Evolutionary conservation across 192 early-diverging fungal species (phyloP).

Genomic region (Rhizophagus sp.): DNA sequence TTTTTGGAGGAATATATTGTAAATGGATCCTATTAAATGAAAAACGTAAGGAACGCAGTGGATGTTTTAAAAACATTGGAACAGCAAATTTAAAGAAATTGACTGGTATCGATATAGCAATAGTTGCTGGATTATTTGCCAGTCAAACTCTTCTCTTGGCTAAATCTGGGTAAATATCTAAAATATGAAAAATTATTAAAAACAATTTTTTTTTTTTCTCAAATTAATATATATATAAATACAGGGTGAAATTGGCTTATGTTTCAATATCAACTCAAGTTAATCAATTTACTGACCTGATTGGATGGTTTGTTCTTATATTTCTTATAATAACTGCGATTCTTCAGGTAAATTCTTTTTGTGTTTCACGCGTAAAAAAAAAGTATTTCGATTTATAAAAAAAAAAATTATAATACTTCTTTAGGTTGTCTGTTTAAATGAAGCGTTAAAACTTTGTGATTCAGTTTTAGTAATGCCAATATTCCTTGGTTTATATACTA

Average conservation of each 20-base stretch:
- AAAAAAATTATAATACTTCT: background rate
- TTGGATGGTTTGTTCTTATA: constrained; percentile 53
- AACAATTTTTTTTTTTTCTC: too few species aligned
- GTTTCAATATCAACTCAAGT: constrained; percentile 36
- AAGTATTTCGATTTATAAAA: background rate
- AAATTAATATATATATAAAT: too few species aligned
- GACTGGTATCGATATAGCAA: constrained; percentile 54
- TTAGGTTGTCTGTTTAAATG: constrained; percentile 60
- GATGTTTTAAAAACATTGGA: constrained; percentile 32
- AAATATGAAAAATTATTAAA: background rate
- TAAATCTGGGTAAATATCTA: constrained; percentile 50
- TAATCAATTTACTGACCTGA: constrained; percentile 55
- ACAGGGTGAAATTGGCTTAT: constrained; percentile 41
- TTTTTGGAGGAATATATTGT: background rate
- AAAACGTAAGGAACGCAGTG: constrained; percentile 27
- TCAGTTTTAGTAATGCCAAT: constrained; percentile 60
- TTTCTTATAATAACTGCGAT: constrained; percentile 52
- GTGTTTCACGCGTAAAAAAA: background rate
- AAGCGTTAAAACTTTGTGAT: constrained; percentile 51
- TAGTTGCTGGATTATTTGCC: constrained; percentile 54
- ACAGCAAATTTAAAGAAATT: constrained; percentile 42
- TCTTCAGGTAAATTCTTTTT: constrained; percentile 44
- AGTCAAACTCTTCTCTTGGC: constrained; percentile 59
- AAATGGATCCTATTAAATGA: constrained; percentile 25
- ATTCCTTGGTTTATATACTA: constrained; percentile 58